Evolutionary conservation across 495 filamentous ascomycete genomes (phyloP).

Genomic region (Hypoxylon crocopeplum): DNA sequence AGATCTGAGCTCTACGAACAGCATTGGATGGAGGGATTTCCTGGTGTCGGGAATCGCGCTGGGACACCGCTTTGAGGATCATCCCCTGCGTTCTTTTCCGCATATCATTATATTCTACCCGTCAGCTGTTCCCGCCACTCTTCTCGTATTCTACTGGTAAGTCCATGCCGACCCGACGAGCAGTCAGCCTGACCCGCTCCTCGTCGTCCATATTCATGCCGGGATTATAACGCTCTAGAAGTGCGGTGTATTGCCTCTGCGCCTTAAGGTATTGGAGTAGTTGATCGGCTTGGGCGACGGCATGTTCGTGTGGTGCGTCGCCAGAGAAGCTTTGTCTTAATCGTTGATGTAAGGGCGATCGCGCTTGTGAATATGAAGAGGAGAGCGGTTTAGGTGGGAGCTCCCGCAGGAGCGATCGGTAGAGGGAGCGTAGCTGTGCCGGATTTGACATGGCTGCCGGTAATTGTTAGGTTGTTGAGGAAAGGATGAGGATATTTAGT

Average conservation of each 20-base stretch:
- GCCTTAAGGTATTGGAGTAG: conserved; percentile 78
- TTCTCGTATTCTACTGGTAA: conserved; percentile 65
- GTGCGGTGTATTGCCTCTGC: conserved; percentile 77
- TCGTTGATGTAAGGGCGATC: conserved; percentile 65
- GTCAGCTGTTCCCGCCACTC: conserved; percentile 6
- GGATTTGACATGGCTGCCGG: conserved; percentile 46
- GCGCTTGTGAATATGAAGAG: conserved; percentile 47
- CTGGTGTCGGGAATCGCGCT: too few species aligned
- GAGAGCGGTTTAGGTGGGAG: conserved; percentile 73
- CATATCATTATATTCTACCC: too few species aligned
- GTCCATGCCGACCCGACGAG: conserved; percentile 87
- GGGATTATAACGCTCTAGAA: conserved; percentile 93
- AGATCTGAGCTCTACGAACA: too few species aligned
- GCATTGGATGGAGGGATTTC: too few species aligned
- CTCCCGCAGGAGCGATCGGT: conserved; percentile 90
- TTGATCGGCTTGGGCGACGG: conserved; percentile 72
- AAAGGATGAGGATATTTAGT: background rate
- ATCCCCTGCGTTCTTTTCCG: too few species aligned
- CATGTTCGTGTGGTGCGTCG: conserved; percentile 33
- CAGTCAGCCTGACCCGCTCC: conserved; percentile 81
- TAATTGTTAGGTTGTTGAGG: background rate
- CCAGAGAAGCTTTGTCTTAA: conserved; percentile 62
- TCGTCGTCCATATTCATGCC: conserved; percentile 85
- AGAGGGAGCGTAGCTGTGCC: conserved; percentile 73
- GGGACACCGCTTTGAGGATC: too few species aligned